Evolutionary conservation across 106 monocot genomes (phyloP).

Genomic region (Dendrobium catenatum): DNA sequence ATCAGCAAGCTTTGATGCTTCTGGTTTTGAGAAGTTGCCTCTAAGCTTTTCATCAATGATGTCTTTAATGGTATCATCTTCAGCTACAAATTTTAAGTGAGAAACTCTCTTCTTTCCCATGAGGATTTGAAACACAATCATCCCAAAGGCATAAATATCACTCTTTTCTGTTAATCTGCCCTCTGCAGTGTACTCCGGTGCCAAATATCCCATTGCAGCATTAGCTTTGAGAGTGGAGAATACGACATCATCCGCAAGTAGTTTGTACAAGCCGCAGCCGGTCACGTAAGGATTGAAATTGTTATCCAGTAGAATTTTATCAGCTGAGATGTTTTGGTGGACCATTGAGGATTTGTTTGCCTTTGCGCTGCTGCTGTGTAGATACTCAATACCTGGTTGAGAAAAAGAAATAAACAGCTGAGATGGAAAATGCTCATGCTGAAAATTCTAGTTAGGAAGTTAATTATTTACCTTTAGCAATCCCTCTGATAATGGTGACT

Average conservation of each 20-base stretch:
- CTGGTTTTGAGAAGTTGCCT: slow-evolving; percentile 49
- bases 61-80: slow-evolving; percentile 48
- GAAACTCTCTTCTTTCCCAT: slow-evolving; percentile 43
- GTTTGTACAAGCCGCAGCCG: slow-evolving; percentile 55
- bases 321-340: slow-evolving; percentile 63
- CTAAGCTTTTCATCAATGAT: slow-evolving; percentile 57
- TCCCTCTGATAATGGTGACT: slow-evolving; percentile 76
- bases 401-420: neutral
- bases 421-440: neutral
- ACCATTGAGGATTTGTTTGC: slow-evolving; percentile 44
- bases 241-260: slow-evolving; percentile 61
- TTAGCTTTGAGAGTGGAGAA: slow-evolving; percentile 71
- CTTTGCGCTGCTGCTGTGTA: slow-evolving; percentile 40
- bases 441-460: neutral
- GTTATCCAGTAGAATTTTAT: slow-evolving; percentile 53
- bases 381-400: slow-evolving; percentile 49
- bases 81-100: slow-evolving; percentile 22
- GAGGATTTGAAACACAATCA: slow-evolving; percentile 56
- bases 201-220: slow-evolving; percentile 52
- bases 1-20: slow-evolving; percentile 61
- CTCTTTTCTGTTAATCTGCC: slow-evolving; percentile 73
- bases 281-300: slow-evolving; percentile 47
- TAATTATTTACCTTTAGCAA: slow-evolving; percentile 51
- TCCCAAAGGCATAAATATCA: slow-evolving; percentile 70
- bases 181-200: slow-evolving; percentile 40